Conservation (phyloP, 345 rosid genomes). For the Aquilaria sinensis region DNA sequence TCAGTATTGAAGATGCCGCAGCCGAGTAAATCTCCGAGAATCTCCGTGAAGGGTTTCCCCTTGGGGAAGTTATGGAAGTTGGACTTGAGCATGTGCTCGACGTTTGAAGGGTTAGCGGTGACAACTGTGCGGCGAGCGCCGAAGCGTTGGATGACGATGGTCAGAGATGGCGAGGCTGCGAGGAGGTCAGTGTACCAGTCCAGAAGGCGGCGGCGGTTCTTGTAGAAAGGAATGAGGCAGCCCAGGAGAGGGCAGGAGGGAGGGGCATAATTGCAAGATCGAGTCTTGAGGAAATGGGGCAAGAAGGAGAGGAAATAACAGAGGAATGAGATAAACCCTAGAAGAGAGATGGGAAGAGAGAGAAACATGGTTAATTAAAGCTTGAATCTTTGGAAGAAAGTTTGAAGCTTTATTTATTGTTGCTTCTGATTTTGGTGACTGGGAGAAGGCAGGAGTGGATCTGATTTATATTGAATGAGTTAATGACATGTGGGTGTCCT, state of each 20-base stretch:
- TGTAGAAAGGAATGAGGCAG: slow-evolving; percentile 56
- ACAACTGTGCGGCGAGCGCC: slow-evolving; percentile 53
- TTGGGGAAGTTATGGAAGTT: slow-evolving; percentile 72
- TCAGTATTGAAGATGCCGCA: slow-evolving; percentile 75
- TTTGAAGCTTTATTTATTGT: neutral
- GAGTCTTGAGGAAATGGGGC: slow-evolving; percentile 29
- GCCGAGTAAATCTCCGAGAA: slow-evolving; percentile 80
- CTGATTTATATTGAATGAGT: no score
- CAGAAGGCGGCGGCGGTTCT: slow-evolving; percentile 52
- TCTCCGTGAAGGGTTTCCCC: slow-evolving; percentile 70
- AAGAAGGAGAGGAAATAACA: neutral
- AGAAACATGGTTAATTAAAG: neutral
- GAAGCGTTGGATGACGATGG: slow-evolving; percentile 44
- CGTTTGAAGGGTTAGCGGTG: slow-evolving; percentile 65
- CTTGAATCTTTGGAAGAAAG: neutral
- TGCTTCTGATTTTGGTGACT: neutral
- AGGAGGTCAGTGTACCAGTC: slow-evolving; percentile 76
- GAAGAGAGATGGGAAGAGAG: no score
- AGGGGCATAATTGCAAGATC: slow-evolving; percentile 12
- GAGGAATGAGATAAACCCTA: neutral
- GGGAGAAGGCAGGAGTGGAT: no score
- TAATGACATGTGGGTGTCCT: no score
- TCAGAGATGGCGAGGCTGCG: slow-evolving; percentile 42
- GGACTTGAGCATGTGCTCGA: slow-evolving; percentile 61
- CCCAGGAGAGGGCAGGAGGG: slow-evolving; percentile 62